Evolutionary conservation across 139 green algal genomes (phyloP), one percentile per base, ranked within the genome.

Genomic region (Ettlia oleoabundans): DNA sequence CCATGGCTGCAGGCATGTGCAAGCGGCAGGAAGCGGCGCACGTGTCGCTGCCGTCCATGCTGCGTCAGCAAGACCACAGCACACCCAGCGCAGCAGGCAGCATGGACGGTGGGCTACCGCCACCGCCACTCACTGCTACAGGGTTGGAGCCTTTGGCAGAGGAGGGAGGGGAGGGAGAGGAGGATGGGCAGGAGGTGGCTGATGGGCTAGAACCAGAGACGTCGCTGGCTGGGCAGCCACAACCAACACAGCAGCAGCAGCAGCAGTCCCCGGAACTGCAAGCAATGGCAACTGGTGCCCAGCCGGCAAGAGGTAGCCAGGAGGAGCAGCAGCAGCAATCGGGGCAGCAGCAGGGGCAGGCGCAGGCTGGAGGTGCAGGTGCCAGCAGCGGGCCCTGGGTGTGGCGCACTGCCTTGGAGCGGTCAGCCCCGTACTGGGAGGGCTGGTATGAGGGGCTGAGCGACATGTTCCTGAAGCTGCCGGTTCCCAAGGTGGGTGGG

Each of bases 371-470:
- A 53, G 62, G 21, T 1, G 58, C 42, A 32, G 70, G 43, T 2
- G 35, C 43, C 28, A 30, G 32, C 35, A 33, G 41, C 2, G 73
- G 47, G 0, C 10, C n/a, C 7, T 96, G 89, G 91, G 69, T 86
- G 28, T 98, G 95, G 94, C 88, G 93, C 21, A 97, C 94, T 8
- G 86, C 82, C 2, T 75, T 98, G 41, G 64, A 82, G 53, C 47
- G 68, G 1, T 97, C 86, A 33, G 82, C 91, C 65, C 86, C 85
- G 15, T 92, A 91, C 82, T 98, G 95, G 95, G 85, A 95, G 67
- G 93, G 89, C 30, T 98, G 96, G 96, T 99, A 97, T 84, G 40
- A 19, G 1, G 95, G 93, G 10, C 86, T 99, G 43, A 94, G 87
- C 42, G 89, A 95, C n/a, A 47, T 85, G 1, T 98, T 97, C 78